Evolutionary conservation across 257 asterid species (phyloP).

Genomic region (Capsicum rhomboideum): DNA sequence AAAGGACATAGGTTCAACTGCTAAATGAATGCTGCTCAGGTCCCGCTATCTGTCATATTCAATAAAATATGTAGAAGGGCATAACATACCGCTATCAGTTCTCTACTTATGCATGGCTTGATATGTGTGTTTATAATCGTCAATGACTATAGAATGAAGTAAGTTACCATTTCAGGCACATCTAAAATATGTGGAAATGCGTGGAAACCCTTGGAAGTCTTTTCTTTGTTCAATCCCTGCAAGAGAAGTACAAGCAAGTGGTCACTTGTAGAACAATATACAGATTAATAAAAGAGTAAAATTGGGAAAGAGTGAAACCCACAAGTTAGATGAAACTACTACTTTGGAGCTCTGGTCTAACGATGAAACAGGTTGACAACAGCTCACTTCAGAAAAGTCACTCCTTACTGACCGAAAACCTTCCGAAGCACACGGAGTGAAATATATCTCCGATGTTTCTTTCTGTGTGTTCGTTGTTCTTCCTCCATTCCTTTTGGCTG

Average conservation of each 20-base stretch:
- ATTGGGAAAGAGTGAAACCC: conserved; percentile 5
- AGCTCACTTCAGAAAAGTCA: conserved; percentile 14
- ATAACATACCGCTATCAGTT: neutral
- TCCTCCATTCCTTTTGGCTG: conserved; percentile 9
- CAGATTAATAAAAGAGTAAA: neutral
- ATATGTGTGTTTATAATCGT: neutral
- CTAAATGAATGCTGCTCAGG: neutral
- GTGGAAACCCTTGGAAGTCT: neutral
- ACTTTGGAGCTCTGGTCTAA: neutral
- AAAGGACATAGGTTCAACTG: neutral
- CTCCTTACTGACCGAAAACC: conserved; percentile 15
- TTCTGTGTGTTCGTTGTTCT: conserved; percentile 5
- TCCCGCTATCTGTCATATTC: neutral
- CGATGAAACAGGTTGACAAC: neutral
- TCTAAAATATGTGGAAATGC: neutral
- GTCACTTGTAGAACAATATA: neutral
- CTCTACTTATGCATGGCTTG: neutral
- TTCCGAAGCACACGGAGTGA: conserved; percentile 26
- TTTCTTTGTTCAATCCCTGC: conserved; percentile 5
- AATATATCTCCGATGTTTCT: conserved; percentile 17
- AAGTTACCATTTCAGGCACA: conserved; percentile 6
- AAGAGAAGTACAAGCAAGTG: neutral
- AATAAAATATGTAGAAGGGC: neutral
- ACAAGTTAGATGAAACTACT: conserved; percentile 10
- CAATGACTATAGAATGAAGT: neutral